These are phyloP conservation scores for Scheffersomyces amazonensis DNA, from an alignment of 805 yeast species.

Conservation along the genomic window DNA sequence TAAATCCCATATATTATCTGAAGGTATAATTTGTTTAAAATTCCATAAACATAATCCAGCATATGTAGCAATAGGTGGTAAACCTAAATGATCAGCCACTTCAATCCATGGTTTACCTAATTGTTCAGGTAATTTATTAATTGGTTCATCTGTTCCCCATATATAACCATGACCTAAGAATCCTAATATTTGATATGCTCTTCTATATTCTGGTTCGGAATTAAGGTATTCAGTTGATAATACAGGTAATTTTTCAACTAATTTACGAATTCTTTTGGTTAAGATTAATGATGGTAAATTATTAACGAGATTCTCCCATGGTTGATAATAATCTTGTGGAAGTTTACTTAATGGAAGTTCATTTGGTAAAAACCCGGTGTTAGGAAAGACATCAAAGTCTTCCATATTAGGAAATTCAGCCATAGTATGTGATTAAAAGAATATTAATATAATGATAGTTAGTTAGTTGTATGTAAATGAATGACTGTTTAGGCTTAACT, in stretches of 20 bases:
- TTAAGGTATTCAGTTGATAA: slow-evolving; percentile 47
- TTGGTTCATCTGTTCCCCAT: slow-evolving; percentile 73
- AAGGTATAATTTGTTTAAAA: slow-evolving; percentile 59
- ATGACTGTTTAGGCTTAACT: too few species aligned
- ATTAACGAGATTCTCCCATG: slow-evolving; percentile 73
- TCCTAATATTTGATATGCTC: slow-evolving; percentile 79
- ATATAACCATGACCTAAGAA: slow-evolving; percentile 86
- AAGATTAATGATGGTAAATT: slow-evolving; percentile 73
- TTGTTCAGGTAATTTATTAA: slow-evolving; percentile 60
- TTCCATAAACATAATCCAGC: slow-evolving; percentile 90
- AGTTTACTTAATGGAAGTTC: slow-evolving; percentile 58
- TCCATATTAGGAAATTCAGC: slow-evolving; percentile 28
- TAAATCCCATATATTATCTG: slow-evolving; percentile 45
- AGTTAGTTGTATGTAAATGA: too few species aligned
- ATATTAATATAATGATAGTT: too few species aligned
- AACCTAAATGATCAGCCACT: slow-evolving; percentile 55
- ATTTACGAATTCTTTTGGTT: slow-evolving; percentile 55
- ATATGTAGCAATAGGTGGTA: slow-evolving; percentile 87
- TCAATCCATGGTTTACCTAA: slow-evolving; percentile 69
- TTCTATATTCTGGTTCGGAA: slow-evolving; percentile 53
- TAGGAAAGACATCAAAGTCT: slow-evolving; percentile 68
- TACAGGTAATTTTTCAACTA: slow-evolving; percentile 65
- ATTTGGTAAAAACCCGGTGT: slow-evolving; percentile 78
- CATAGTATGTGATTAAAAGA: slow-evolving; percentile 2
- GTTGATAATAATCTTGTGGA: slow-evolving; percentile 58